phyloP scores from a whole-genome alignment of 2,329 filamentous ascomycete genomes.

The Dactylellina sp. region DNA sequence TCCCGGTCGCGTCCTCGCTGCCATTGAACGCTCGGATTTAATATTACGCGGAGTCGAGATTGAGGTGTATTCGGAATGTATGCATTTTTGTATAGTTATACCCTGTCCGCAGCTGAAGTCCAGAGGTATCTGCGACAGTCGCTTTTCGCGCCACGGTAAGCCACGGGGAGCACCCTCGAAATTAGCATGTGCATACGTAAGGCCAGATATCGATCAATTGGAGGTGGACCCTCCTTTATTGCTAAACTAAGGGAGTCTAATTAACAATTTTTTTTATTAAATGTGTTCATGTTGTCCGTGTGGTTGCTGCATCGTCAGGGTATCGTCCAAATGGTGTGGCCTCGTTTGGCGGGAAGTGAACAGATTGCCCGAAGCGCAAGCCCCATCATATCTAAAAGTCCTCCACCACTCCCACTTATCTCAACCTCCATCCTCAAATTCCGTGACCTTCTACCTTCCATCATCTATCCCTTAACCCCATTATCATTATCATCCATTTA shows the following conservation, averaged over 20 bases:
- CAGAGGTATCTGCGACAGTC: neutral
- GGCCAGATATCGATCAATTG: conserved; percentile 43
- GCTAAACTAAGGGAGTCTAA: neutral
- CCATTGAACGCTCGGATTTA: no score
- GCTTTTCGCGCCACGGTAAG: conserved; percentile 32
- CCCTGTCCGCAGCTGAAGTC: no score
- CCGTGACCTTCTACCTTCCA: conserved; percentile 8
- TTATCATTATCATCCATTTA: no score
- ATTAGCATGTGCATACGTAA: conserved; percentile 50
- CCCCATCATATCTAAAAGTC: conserved; percentile 58
- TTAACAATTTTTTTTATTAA: no score
- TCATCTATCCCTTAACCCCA: neutral
- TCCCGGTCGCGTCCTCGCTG: no score
- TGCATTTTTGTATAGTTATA: no score
- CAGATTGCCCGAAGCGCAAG: conserved; percentile 52
- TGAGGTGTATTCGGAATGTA: no score
- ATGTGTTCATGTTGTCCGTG: conserved; percentile 17
- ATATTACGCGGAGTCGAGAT: no score
- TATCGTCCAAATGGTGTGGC: conserved; percentile 26
- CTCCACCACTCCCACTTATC: conserved; percentile 44
- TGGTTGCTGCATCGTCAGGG: conserved; percentile 37
- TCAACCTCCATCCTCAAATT: conserved; percentile 15
- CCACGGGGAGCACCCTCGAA: conserved; percentile 32
- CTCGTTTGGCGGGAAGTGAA: conserved; percentile 53
- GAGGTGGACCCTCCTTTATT: conserved; percentile 10